Conservation (phyloP, 2,329 filamentous ascomycete species). For the Beauveria sp. region DNA sequence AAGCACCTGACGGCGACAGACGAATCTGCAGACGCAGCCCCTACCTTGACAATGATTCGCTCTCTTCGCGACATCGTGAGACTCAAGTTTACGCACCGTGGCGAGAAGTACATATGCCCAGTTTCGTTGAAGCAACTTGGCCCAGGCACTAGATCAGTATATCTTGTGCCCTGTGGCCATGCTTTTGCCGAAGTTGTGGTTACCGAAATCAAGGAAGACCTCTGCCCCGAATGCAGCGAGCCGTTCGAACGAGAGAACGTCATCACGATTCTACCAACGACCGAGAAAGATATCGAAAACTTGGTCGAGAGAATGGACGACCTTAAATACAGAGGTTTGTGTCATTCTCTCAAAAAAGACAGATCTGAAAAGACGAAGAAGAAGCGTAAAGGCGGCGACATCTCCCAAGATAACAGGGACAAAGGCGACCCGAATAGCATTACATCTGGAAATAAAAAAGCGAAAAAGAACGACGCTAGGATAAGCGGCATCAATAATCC, state of each 20-base stretch:
- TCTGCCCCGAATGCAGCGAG: constrained; percentile 66
- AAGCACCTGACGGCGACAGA: constrained; percentile 50
- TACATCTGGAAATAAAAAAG: constrained; percentile 45
- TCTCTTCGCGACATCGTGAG: constrained; percentile 81
- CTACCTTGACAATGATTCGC: constrained; percentile 56
- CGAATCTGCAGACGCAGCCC: constrained; percentile 43
- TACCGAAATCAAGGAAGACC: constrained; percentile 62
- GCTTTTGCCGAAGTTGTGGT: constrained; percentile 84
- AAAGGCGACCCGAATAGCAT: constrained; percentile 16
- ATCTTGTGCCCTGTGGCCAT: constrained; percentile 90
- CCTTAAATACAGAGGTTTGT: constrained; percentile 64
- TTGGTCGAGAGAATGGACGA: constrained; percentile 59
- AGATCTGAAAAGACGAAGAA: constrained; percentile 53
- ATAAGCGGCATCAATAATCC: constrained; percentile 74
- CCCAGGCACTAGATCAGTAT: constrained; percentile 70
- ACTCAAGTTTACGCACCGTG: constrained; percentile 56
- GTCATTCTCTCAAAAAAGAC: constrained; percentile 84
- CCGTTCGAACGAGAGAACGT: constrained; percentile 66
- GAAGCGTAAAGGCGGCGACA: constrained; percentile 51
- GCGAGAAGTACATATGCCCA: constrained; percentile 69
- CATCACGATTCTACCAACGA: constrained; percentile 70
- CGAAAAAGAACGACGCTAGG: constrained; percentile 22
- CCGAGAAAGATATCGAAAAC: constrained; percentile 60
- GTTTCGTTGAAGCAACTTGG: constrained; percentile 83
- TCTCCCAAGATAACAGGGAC: constrained; percentile 10